Percentiles rank a stretch among this genome's conserved stretches.
Evolutionary conservation across 202 grass and related monocot genomes (phyloP).

Genomic region (Eragrostis tef): DNA sequence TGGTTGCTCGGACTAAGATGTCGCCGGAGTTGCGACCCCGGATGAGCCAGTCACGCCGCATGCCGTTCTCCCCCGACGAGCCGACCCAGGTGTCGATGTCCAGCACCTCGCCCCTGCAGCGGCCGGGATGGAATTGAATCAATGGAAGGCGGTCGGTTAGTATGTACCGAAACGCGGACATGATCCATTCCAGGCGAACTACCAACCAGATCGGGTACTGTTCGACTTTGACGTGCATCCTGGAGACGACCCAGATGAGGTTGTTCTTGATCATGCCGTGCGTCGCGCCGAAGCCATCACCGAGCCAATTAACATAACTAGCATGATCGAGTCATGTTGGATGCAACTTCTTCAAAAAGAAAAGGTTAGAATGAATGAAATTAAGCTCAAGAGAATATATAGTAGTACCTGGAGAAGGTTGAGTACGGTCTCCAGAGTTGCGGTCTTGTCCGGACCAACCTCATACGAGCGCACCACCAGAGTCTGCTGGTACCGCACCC

Average conservation of each 20-base stretch:
- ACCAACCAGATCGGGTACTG: constrained; percentile 74
- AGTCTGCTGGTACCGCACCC: constrained; percentile 63
- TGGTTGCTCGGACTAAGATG: constrained; percentile 57
- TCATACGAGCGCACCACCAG: constrained; percentile 70
- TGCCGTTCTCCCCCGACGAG: constrained; percentile 71
- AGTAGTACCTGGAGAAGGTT: constrained; percentile 63
- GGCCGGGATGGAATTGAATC: too few species aligned
- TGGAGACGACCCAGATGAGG: constrained; percentile 78
- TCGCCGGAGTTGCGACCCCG: constrained; percentile 38
- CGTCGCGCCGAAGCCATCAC: constrained; percentile 73
- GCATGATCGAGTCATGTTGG: too few species aligned
- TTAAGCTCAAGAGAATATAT: too few species aligned
- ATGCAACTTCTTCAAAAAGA: too few species aligned
- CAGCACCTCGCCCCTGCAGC: constrained; percentile 66
- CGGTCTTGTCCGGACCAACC: constrained; percentile 62
- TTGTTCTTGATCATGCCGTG: constrained; percentile 73
- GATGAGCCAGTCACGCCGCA: constrained; percentile 68
- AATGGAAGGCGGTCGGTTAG: neutral
- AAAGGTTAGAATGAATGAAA: too few species aligned
- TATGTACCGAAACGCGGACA: too few species aligned
- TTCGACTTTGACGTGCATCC: constrained; percentile 66
- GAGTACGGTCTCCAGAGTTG: constrained; percentile 62
- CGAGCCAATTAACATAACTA: too few species aligned
- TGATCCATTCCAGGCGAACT: too few species aligned
- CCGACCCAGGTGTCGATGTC: constrained; percentile 73